Percentiles rank a stretch among this genome's conserved stretches.
Conservation (phyloP, 2,329 filamentous ascomycete species). For the Colletotrichum australisinense region DNA sequence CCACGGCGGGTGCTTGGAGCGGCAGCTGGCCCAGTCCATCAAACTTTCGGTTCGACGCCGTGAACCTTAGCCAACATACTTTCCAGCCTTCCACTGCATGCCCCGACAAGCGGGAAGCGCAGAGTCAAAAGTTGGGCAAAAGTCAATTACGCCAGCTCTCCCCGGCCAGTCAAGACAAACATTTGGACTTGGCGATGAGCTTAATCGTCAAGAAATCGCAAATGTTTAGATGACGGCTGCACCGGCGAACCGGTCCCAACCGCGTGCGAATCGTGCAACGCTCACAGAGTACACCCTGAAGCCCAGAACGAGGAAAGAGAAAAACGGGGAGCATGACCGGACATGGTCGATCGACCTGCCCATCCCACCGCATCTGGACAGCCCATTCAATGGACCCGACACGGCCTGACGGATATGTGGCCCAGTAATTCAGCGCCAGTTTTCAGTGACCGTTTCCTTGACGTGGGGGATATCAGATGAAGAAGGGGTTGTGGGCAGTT, state of each 20-base stretch:
- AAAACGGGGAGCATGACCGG: neutral
- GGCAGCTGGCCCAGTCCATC: slow-evolving; percentile 5
- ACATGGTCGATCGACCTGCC: slow-evolving; percentile 7
- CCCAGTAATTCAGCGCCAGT: neutral
- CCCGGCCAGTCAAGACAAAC: slow-evolving; percentile 10
- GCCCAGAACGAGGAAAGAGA: neutral
- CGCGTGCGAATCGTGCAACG: slow-evolving; percentile 5
- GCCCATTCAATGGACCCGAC: slow-evolving; percentile 6
- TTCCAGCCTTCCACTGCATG: neutral
- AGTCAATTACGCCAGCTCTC: slow-evolving; percentile 29
- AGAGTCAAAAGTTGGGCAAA: neutral
- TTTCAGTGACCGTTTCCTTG: slow-evolving; percentile 21
- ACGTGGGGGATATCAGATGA: slow-evolving; percentile 33
- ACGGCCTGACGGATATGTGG: slow-evolving; percentile 13
- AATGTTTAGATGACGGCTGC: slow-evolving; percentile 8
- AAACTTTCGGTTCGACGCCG: slow-evolving; percentile 19
- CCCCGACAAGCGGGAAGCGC: slow-evolving; percentile 9
- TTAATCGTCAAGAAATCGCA: neutral
- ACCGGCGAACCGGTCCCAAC: neutral
- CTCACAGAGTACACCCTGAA: slow-evolving; percentile 3
- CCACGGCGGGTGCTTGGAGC: slow-evolving; percentile 25
- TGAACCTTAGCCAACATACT: neutral
- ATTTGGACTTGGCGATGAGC: slow-evolving; percentile 24
- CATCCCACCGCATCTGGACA: slow-evolving; percentile 12
- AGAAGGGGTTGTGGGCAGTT: slow-evolving; percentile 19